Conservation (phyloP, 164 flowering plant genomes). For the Liquidambar formosana region DNA sequence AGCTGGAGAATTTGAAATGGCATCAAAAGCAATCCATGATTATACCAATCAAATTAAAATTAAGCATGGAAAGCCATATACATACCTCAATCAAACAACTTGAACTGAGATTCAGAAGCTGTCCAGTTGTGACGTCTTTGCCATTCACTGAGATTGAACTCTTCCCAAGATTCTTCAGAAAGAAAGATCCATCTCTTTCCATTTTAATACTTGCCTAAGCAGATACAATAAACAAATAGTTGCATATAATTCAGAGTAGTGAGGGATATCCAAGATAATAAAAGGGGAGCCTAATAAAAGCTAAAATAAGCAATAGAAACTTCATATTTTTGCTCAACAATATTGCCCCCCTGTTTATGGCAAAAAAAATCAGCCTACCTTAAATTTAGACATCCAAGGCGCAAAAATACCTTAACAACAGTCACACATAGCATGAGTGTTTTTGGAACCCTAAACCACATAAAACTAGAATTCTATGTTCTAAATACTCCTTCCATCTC, state of each 20-base stretch:
- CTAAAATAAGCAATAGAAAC: neutral
- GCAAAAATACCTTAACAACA: neutral
- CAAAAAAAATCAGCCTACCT: neutral
- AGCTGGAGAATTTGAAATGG: too few species aligned
- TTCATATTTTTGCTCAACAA: neutral
- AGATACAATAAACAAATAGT: neutral
- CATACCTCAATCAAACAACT: constrained; percentile 86
- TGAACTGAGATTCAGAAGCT: constrained; percentile 39
- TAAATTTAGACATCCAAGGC: neutral
- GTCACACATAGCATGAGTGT: neutral
- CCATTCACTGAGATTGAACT: constrained; percentile 52
- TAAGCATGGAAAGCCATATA: constrained; percentile 24
- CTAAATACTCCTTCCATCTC: neutral
- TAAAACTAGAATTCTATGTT: neutral
- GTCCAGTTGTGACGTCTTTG: constrained; percentile 54
- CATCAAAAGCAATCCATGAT: neutral
- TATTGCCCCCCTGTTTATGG: too few species aligned
- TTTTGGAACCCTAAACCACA: neutral
- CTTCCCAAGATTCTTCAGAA: constrained; percentile 72
- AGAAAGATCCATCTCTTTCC: constrained; percentile 70
- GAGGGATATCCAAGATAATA: neutral
- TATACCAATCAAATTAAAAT: neutral
- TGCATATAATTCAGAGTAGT: neutral
- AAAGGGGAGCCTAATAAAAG: neutral
- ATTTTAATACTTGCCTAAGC: constrained; percentile 69